Percentiles rank a stretch among this genome's conserved stretches.
phyloP scores from a whole-genome alignment of 129 eudicot genomes.

The Rutidosis leptorrhynchoides region DNA sequence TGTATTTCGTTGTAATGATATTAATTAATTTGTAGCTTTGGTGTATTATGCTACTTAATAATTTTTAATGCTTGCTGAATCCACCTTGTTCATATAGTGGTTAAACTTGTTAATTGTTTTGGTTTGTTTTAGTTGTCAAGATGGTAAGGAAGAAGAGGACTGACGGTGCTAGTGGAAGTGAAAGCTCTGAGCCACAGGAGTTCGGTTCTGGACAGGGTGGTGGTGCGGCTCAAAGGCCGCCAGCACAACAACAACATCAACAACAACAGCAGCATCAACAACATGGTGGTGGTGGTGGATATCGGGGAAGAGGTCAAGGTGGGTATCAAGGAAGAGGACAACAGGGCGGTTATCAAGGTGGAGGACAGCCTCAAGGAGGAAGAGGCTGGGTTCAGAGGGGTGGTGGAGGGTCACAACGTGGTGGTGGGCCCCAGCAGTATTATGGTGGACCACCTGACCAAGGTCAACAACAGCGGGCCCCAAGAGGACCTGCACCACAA shows the following conservation, averaged over 20 bases:
- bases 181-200: conserved; percentile 59
- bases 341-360: conserved; percentile 31
- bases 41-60: neutral
- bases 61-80: conserved; percentile 14
- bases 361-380: conserved; percentile 54
- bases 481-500: conserved; percentile 57
- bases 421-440: conserved; percentile 56
- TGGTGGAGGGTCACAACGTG: conserved; percentile 48
- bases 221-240: conserved; percentile 50
- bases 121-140: conserved; percentile 32
- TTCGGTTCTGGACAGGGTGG: conserved; percentile 48
- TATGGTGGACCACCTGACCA: conserved; percentile 41
- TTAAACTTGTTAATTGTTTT: neutral
- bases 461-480: conserved; percentile 48
- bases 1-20: conserved; percentile 4
- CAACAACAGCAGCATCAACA: conserved; percentile 39
- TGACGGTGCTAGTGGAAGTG: conserved; percentile 51
- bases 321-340: conserved; percentile 26
- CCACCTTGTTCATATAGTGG: neutral
- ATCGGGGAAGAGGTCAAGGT: conserved; percentile 32
- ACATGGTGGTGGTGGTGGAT: conserved; percentile 27
- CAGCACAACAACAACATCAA: conserved; percentile 42
- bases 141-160: conserved; percentile 89
- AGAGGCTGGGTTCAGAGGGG: conserved; percentile 59
- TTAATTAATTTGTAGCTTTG: too few relatives aligned